Base-by-base conservation (phyloP, 805 yeast species). In the Kockiozyma suomiensis region DNA sequence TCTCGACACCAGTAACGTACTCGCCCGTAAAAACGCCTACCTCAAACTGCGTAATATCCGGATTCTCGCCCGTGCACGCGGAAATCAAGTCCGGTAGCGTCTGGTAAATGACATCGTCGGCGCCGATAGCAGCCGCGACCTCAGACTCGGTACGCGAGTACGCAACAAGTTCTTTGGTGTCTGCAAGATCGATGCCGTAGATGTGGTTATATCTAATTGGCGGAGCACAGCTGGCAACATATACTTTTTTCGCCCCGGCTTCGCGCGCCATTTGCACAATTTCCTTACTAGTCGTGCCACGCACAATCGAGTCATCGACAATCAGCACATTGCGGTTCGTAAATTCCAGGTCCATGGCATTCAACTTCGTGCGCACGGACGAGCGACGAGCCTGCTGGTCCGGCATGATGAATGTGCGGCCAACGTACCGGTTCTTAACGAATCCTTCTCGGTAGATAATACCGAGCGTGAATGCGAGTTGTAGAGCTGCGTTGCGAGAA, bases 371-470 rank as follows among this genome's bases (percentile, higher is more conserved):
- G 72, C 99, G 84, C 17, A 94, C 99, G 25, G 96, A 87, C 1
- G 97, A 90, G 53, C 92, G 85, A 75, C 99, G 85, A 76, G 92
- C 96, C 73, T 85, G 84, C 79, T 94, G 99, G 77, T 90, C 92
- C 15, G 99, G 98, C 99, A 94, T 94, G 70, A 94, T 94, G 72
- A 94, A 94, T 1, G 99, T 94, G 75, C 99, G 85, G 33, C 99
- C 99, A 61, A 94, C 96, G 72, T 94, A 94, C 70, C 97, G 82
- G 78, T 94, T 94, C 75, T 94, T 94, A 65, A 94, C 96, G 72
- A 94, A 94, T 26, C 97, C 99, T 77, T 94, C 99, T 72, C 99
- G 84, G 76, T 90, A 94, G 19, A 96, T 96, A 19, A 90, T 72
- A 49, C 84, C 82, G 64, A 94, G 79, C 50, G 85, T 79, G 38